Evolutionary conservation across 148 eudicot genomes (phyloP), one percentile per base, ranked within the genome.

Genomic region (Polygonum maritimum): DNA sequence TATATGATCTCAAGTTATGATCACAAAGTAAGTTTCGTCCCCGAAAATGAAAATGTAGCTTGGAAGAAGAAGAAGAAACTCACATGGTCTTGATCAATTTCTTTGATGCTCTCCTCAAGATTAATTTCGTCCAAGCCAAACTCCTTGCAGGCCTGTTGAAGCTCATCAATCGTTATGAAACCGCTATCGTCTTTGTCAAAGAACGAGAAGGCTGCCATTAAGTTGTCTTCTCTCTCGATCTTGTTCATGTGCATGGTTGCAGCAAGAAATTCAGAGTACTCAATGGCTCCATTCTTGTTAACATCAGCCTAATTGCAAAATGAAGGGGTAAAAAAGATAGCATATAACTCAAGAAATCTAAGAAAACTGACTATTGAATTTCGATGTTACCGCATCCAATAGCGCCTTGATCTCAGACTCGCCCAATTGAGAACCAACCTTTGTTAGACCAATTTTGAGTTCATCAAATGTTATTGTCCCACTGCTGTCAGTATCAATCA

Each of bases 141-240:
- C 48, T 85, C 80, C 70, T 49, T 79, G 78, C 84, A 79, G 26
- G 85, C 85, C 51, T 78, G 83, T 54, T 83, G 85, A 71, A 83
- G 83, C 80, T 83, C 85, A 35, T 83, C 85, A 2, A 75, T 72
- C 48, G 85, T 83, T 75, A 83, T 77, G 65, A 75, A 83, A 51
- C 85, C 85, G 51, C 85, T 83, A 36, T 80, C 76, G 74, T 83
- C 85, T 48, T 83, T 83, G 74, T 83, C 85, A 39, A 83, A 83
- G 80, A 76, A 83, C 1, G 81, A 62, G 75, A 83, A 83, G 31
- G 85, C 85, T 33, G 79, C 78, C 67, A 80, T 4, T 67, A 83
- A 52, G 69, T 83, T 83, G 60, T 83, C 85, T 74, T 83, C 83
- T 63, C 74, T 83, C 38, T 83, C 85, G 31, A 83, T 80, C 78